Percentiles rank a stretch among this genome's conserved stretches.
phyloP scores from a whole-genome alignment of 805 yeast genomes.

The Candida quercuum region DNA sequence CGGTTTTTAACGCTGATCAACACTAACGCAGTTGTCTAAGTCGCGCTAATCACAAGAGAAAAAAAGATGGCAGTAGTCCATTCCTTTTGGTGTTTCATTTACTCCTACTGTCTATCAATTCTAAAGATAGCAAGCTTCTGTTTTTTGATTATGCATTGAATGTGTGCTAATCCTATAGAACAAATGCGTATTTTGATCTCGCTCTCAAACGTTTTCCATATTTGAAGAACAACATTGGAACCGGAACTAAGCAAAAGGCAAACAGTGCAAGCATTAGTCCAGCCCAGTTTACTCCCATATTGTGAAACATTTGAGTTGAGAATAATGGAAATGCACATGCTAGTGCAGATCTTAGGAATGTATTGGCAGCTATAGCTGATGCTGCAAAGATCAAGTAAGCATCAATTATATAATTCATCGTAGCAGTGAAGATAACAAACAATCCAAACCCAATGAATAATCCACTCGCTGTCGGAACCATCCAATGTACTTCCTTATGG shows the following conservation, averaged over 20 bases:
- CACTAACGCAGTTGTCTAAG: too few species aligned
- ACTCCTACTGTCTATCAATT: too few species aligned
- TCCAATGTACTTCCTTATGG: conserved; percentile 69
- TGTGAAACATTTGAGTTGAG: conserved; percentile 62
- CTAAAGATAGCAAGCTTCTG: too few species aligned
- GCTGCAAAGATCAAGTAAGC: conserved; percentile 69
- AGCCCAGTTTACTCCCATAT: conserved; percentile 75
- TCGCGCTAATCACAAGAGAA: too few species aligned
- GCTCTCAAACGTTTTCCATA: conserved; percentile 54
- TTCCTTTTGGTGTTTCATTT: too few species aligned
- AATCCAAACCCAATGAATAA: conserved; percentile 63
- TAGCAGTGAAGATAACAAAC: conserved; percentile 60
- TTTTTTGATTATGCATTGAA: too few species aligned
- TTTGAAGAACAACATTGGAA: conserved; percentile 59
- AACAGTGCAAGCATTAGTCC: conserved; percentile 65
- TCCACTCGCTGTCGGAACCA: conserved; percentile 69
- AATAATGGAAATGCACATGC: conserved; percentile 74
- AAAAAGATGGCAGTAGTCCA: too few species aligned
- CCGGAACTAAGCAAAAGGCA: conserved; percentile 52
- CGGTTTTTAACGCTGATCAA: too few species aligned
- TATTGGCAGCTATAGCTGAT: conserved; percentile 71
- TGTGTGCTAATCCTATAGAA: too few species aligned
- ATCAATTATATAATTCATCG: conserved; percentile 69
- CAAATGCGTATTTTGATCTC: conserved; percentile 54
- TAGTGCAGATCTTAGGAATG: conserved; percentile 60